Conservation (phyloP, 371 early-diverging fungal species). For the Thermomucor indicae-seudaticae region DNA sequence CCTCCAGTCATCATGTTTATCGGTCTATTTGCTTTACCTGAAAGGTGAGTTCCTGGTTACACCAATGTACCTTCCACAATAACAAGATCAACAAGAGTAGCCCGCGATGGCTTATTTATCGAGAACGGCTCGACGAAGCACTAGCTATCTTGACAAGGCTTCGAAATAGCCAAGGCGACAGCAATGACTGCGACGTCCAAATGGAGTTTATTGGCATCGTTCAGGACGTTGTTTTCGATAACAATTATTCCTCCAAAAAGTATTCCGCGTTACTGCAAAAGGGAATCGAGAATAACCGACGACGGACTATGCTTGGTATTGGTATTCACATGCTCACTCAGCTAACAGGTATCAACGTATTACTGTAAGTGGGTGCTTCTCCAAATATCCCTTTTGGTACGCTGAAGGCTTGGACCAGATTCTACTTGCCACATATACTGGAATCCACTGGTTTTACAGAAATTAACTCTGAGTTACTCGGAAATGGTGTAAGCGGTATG, state of each 20-base stretch:
- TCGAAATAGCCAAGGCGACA: slow-evolving; percentile 28
- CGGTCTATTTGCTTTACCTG: slow-evolving; percentile 68
- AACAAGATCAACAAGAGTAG: slow-evolving; percentile 27
- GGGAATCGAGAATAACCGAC: slow-evolving; percentile 55
- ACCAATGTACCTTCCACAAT: neutral
- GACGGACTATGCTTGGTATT: slow-evolving; percentile 65
- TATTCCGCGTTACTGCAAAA: slow-evolving; percentile 36
- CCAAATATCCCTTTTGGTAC: neutral
- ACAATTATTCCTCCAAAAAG: slow-evolving; percentile 20
- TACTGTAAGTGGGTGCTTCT: slow-evolving; percentile 49
- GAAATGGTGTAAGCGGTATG: slow-evolving; percentile 15
- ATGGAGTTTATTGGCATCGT: slow-evolving; percentile 70
- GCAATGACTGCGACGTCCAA: slow-evolving; percentile 3
- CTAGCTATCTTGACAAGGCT: slow-evolving; percentile 64
- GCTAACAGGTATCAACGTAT: slow-evolving; percentile 72
- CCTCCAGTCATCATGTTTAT: slow-evolving; percentile 65
- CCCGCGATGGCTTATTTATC: slow-evolving; percentile 88
- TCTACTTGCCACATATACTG: slow-evolving; percentile 65
- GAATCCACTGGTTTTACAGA: slow-evolving; percentile 58
- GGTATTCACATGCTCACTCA: slow-evolving; percentile 72
- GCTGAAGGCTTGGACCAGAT: slow-evolving; percentile 17
- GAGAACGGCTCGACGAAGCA: slow-evolving; percentile 65
- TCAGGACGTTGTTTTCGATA: slow-evolving; percentile 66
- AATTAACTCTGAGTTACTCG: slow-evolving; percentile 26
- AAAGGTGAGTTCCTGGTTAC: slow-evolving; percentile 13